Evolutionary conservation across 1,139 yeast species (phyloP).

Genomic region (Scheffersomyces titani): DNA sequence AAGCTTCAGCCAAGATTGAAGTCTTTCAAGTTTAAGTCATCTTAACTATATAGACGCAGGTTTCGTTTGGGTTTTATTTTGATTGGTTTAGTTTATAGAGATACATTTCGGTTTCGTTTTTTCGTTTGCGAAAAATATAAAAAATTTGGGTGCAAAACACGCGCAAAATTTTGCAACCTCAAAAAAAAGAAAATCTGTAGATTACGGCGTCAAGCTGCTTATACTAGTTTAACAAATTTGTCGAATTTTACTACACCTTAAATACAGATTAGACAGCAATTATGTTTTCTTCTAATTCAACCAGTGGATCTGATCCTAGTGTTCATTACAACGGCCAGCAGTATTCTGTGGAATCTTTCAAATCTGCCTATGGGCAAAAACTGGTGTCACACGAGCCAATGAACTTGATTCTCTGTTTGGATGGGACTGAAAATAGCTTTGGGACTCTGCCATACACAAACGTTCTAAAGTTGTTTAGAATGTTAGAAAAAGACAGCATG

Average conservation of each 20-base stretch:
- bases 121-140: background rate
- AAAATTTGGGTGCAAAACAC: background rate
- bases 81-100: background rate
- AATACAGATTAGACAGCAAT: background rate
- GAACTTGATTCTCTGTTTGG: slow-evolving; percentile 52
- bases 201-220: background rate
- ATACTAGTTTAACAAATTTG: background rate
- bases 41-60: background rate
- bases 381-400: slow-evolving; percentile 1
- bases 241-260: background rate
- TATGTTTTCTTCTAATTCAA: background rate
- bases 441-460: slow-evolving; percentile 59
- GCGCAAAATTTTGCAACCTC: background rate
- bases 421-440: slow-evolving; percentile 63
- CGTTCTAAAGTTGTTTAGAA: slow-evolving; percentile 52
- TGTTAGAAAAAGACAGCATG: slow-evolving; percentile 46
- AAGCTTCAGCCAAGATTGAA: slow-evolving; percentile 69
- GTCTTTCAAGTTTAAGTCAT: slow-evolving; percentile 43
- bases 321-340: background rate
- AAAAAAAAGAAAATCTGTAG: background rate
- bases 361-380: background rate
- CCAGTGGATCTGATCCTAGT: background rate
- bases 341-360: background rate
- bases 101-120: background rate
- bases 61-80: background rate